Evolutionary conservation across 2,329 filamentous ascomycete genomes (phyloP).

Genomic region (Trichoderma guizhouense): DNA sequence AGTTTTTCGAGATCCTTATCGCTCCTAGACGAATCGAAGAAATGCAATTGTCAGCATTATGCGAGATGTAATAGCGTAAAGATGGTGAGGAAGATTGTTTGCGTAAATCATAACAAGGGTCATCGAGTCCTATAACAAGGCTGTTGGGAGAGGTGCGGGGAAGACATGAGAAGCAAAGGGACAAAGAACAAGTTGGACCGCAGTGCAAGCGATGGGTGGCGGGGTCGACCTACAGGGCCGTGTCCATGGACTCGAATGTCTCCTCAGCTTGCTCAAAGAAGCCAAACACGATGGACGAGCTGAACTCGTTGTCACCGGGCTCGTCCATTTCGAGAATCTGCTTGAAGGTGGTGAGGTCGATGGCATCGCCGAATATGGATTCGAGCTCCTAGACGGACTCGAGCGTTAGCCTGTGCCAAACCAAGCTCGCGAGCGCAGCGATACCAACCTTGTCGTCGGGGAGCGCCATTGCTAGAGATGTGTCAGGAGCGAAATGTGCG

Average conservation of each 20-base stretch:
- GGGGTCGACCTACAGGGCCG: constrained; percentile 65
- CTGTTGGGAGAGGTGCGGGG: neutral
- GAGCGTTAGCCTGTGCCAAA: constrained; percentile 35
- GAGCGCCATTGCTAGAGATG: constrained; percentile 28
- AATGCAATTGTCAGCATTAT: constrained; percentile 8
- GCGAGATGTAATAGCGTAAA: neutral
- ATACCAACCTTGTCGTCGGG: constrained; percentile 34
- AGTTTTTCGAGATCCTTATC: constrained; percentile 68
- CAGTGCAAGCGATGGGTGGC: neutral
- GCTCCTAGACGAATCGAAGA: constrained; percentile 46
- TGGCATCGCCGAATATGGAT: constrained; percentile 64
- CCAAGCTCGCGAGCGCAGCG: neutral
- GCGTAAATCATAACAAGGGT: neutral
- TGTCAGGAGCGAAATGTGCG: constrained; percentile 2
- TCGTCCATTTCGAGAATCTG: constrained; percentile 99
- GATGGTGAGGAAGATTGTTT: neutral
- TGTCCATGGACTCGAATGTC: constrained; percentile 84
- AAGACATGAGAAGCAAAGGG: neutral
- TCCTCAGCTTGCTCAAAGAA: constrained; percentile 89
- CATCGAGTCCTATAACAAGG: neutral
- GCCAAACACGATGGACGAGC: constrained; percentile 79
- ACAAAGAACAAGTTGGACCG: neutral
- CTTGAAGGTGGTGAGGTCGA: constrained; percentile 79
- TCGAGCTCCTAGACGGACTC: constrained; percentile 47
- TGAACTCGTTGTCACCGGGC: constrained; percentile 81